Conservation (phyloP, 2,329 filamentous ascomycete species). For the Stagonosporopsis chrysanthemi region DNA sequence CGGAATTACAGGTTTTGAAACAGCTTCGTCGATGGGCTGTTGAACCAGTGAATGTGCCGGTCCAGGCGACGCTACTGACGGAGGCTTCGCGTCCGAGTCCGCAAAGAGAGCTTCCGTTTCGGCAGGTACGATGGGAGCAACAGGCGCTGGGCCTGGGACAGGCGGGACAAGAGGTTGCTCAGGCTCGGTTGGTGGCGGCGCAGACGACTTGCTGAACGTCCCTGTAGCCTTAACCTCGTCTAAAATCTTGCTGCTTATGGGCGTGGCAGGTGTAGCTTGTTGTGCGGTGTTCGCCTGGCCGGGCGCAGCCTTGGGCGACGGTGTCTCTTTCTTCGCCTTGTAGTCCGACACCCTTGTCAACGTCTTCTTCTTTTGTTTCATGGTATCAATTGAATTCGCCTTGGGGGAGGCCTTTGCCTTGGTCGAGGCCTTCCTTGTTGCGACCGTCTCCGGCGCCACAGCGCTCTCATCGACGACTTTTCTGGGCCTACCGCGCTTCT, state of each 20-base stretch:
- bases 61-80: background rate
- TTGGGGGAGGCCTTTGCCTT: slow-evolving; percentile 26
- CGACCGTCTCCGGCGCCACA: slow-evolving; percentile 27
- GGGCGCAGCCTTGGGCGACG: slow-evolving; percentile 24
- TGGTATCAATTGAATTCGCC: slow-evolving; percentile 22
- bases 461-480: slow-evolving; percentile 37
- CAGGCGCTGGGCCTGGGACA: slow-evolving; percentile 15
- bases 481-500: slow-evolving; percentile 46
- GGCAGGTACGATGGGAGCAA: slow-evolving; percentile 14
- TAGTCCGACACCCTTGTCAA: slow-evolving; percentile 19
- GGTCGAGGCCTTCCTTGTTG: slow-evolving; percentile 33
- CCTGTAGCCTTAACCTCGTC: slow-evolving; percentile 38
- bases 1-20: slow-evolving; percentile 6
- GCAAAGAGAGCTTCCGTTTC: background rate
- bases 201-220: slow-evolving; percentile 24
- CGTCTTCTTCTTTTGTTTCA: slow-evolving; percentile 25
- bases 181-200: slow-evolving; percentile 1
- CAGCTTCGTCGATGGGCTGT: slow-evolving; percentile 3
- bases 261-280: slow-evolving; percentile 37
- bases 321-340: slow-evolving; percentile 20
- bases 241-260: slow-evolving; percentile 41
- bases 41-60: slow-evolving; percentile 11
- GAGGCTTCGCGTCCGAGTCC: background rate
- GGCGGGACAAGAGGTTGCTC: slow-evolving; percentile 11
- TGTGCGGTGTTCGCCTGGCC: slow-evolving; percentile 7